Evolutionary conservation across 169 alveolate species (phyloP), one percentile per base, ranked within the genome.

Genomic region (Cyclospora cayetanensis): DNA sequence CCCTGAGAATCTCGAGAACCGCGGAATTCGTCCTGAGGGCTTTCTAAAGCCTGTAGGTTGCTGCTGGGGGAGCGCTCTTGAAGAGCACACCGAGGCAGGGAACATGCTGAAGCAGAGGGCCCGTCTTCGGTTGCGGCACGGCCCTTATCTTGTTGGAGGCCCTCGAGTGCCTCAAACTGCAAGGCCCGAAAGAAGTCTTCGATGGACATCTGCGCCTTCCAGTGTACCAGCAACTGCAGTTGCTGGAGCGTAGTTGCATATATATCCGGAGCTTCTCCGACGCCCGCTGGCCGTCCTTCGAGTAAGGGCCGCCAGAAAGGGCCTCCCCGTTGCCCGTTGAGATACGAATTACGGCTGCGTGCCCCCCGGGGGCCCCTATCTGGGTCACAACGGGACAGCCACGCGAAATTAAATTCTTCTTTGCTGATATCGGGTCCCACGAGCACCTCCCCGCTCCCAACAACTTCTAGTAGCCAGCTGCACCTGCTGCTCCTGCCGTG

Each of bases 221-320:
- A 63, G 41, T 63, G 31, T 9, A 63, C 18, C 9, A 63, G 76
- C 41, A 29, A 39, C 76, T 29, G 39, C 76, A 63, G 1, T 29
- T 63, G 76, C 76, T 63, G 76, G 42, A 63, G 76, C 7, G 76
- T n/a, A n/a, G n/a, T n/a, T n/a, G n/a, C n/a, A n/a, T n/a, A n/a
- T n/a, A n/a, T n/a, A n/a, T n/a, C n/a, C n/a, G 31, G 76, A 63
- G 34, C 0, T 35, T 35, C 42, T 18, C 9, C 42, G 76, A 39
- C 1, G 37, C 76, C 76, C 76, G 42, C 76, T 12, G 76, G 76
- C 7, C 31, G 7, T 63, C 42, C 41, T 25, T n/a, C 9, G 37
- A 20, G 37, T 9, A 1, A 22, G 37, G 41, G 42, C 76, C 76
- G 42, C 39, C 3, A 63, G 2, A 31, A 25, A 11, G 25, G 25